These are phyloP conservation scores for Malus hybrid DNA, from an alignment of 331 rosid species.

Conservation along the genomic window DNA sequence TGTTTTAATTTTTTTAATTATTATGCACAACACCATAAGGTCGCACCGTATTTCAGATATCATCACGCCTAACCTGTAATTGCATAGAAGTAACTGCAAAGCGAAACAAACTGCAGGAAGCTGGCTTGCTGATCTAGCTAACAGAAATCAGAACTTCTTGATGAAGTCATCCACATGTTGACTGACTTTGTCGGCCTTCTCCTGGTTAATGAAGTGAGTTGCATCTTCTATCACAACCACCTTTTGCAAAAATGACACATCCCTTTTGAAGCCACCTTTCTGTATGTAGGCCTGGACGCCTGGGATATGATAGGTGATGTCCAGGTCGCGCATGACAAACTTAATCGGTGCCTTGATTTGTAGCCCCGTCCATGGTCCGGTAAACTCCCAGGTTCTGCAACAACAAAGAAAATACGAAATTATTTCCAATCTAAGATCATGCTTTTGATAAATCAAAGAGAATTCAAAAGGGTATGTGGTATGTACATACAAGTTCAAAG, in stretches of 20 bases:
- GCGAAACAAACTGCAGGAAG: neutral
- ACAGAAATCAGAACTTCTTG: slow-evolving; percentile 45
- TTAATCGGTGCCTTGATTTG: slow-evolving; percentile 74
- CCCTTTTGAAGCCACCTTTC: slow-evolving; percentile 51
- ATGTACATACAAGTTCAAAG: slow-evolving; percentile 46
- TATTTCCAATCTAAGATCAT: neutral
- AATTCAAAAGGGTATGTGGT: neutral
- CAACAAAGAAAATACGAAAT: neutral
- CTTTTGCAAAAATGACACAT: slow-evolving; percentile 69
- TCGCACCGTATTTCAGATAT: neutral
- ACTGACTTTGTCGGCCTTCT: slow-evolving; percentile 56
- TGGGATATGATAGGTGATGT: slow-evolving; percentile 53
- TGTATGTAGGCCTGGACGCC: slow-evolving; percentile 58
- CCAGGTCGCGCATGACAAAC: slow-evolving; percentile 74
- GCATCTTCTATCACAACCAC: slow-evolving; percentile 66
- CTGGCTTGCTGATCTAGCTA: neutral
- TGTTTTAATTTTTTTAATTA: no score
- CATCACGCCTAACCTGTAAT: neutral
- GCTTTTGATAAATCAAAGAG: neutral
- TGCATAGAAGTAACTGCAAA: neutral
- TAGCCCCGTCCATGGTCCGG: slow-evolving; percentile 62
- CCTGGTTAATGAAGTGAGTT: slow-evolving; percentile 65
- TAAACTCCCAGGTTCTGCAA: slow-evolving; percentile 83
- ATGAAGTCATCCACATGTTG: slow-evolving; percentile 62
- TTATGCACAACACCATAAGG: no score